Conservation (phyloP, 371 early-diverging fungal species). For the Mortierella sp. region DNA sequence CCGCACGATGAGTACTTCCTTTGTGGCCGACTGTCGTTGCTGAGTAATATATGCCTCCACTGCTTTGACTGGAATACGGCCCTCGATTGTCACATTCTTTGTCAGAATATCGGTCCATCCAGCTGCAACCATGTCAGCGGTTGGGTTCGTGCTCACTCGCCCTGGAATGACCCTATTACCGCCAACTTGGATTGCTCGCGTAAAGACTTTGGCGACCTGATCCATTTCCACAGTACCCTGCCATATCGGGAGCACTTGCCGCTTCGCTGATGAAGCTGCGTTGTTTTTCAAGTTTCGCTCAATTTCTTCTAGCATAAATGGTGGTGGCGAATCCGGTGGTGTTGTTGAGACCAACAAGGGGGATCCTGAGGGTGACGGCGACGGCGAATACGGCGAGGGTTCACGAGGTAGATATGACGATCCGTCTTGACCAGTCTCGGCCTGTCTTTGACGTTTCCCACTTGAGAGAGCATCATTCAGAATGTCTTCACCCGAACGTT, state of each 20-base stretch:
- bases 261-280: conserved; percentile 1
- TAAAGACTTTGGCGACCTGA: conserved; percentile 72
- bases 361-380: conserved; percentile 43
- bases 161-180: conserved; percentile 63
- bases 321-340: conserved; percentile 47
- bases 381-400: conserved; percentile 55
- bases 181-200: conserved; percentile 72
- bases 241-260: conserved; percentile 65
- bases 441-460: conserved; percentile 41
- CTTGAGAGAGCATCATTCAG: conserved; percentile 36
- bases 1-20: conserved; percentile 73
- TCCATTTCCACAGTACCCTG: conserved; percentile 78
- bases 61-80: conserved; percentile 69
- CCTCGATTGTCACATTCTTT: conserved; percentile 72
- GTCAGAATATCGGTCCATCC: conserved; percentile 75
- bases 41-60: conserved; percentile 71
- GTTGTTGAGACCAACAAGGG: conserved; percentile 37
- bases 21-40: conserved; percentile 64
- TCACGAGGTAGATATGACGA: conserved; percentile 51
- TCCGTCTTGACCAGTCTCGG: conserved; percentile 23
- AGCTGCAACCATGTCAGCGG: conserved; percentile 42
- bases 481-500: conserved; percentile 55
- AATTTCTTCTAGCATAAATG: conserved; percentile 48
- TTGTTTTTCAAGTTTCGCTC: conserved; percentile 14
- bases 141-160: conserved; percentile 11